Percentiles rank a stretch among this genome's conserved stretches.
phyloP scores from a whole-genome alignment of 2,329 filamentous ascomycete genomes.

The Sclerotinia spermophila region DNA sequence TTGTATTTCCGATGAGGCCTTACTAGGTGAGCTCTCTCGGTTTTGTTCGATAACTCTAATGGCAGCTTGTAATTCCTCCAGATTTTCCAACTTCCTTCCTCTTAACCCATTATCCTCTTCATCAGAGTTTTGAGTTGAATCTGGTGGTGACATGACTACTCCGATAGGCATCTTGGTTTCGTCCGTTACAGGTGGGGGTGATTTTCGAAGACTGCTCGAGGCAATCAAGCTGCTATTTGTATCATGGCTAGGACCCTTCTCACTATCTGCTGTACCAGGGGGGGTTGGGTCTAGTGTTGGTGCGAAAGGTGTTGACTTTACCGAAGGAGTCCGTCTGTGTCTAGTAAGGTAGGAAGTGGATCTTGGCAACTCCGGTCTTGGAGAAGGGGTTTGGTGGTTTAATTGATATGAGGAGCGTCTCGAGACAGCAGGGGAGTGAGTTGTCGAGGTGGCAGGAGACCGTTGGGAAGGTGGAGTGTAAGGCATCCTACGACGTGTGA shows the following conservation, averaged over 20 bases:
- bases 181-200: conserved; percentile 76
- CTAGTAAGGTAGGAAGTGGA: conserved; percentile 64
- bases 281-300: conserved; percentile 32
- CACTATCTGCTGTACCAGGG: conserved; percentile 32
- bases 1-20: conserved; percentile 25
- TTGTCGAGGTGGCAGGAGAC: conserved; percentile 58
- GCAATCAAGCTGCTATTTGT: conserved; percentile 35
- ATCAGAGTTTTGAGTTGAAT: conserved; percentile 76
- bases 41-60: conserved; percentile 74
- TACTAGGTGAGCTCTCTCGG: conserved; percentile 53
- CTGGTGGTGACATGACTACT: conserved; percentile 86
- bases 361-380: conserved; percentile 55
- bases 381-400: conserved; percentile 34
- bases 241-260: conserved; percentile 29
- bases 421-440: conserved; percentile 54
- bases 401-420: conserved; percentile 56
- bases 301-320: conserved; percentile 34
- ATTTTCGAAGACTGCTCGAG: conserved; percentile 69
- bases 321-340: conserved; percentile 58
- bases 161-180: conserved; percentile 71
- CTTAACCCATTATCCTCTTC: conserved; percentile 58
- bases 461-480: conserved; percentile 76
- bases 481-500: conserved; percentile 59
- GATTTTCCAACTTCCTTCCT: conserved; percentile 32
- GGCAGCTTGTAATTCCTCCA: conserved; percentile 70